A percentile compares a stretch with the other conserved stretches of the same genome.
These are phyloP conservation scores for Pseudofabraea citricarpa DNA, from an alignment of 2,329 filamentous ascomycete species.

Conservation along the genomic window DNA sequence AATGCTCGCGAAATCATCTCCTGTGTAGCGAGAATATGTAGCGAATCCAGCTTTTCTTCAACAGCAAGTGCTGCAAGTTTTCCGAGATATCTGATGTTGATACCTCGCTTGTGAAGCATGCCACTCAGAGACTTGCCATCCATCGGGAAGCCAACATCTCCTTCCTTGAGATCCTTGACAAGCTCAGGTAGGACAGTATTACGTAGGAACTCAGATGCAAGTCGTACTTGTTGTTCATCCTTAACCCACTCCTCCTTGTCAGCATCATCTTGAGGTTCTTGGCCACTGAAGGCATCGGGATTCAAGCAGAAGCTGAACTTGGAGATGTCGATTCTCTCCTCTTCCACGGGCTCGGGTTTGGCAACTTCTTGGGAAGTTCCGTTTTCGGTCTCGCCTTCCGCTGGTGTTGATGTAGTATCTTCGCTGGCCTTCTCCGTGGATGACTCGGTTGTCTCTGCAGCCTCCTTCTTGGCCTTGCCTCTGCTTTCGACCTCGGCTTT, in stretches of 20 bases:
- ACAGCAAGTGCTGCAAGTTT: slow-evolving; percentile 68
- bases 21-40: slow-evolving; percentile 73
- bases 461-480: slow-evolving; percentile 35
- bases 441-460: slow-evolving; percentile 4
- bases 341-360: slow-evolving; percentile 20
- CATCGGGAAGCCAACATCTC: slow-evolving; percentile 96
- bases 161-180: slow-evolving; percentile 80
- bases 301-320: slow-evolving; percentile 87
- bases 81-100: slow-evolving; percentile 96
- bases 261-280: slow-evolving; percentile 81
- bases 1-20: slow-evolving; percentile 96
- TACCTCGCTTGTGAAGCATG: slow-evolving; percentile 91
- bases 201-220: slow-evolving; percentile 74
- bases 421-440: slow-evolving; percentile 20
- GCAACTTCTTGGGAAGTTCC: slow-evolving; percentile 34
- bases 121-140: slow-evolving; percentile 88
- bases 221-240: slow-evolving; percentile 85
- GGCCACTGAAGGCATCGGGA: slow-evolving; percentile 92
- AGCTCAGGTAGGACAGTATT: slow-evolving; percentile 78
- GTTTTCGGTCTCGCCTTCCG: slow-evolving; percentile 27
- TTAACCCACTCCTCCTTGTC: slow-evolving; percentile 79
- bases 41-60: slow-evolving; percentile 68
- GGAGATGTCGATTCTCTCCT: slow-evolving; percentile 75
- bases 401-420: slow-evolving; percentile 21
- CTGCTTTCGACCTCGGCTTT: slow-evolving; percentile 69